phyloP scores from a whole-genome alignment of 176 grass and related monocot species.

The Oryza punctata region DNA sequence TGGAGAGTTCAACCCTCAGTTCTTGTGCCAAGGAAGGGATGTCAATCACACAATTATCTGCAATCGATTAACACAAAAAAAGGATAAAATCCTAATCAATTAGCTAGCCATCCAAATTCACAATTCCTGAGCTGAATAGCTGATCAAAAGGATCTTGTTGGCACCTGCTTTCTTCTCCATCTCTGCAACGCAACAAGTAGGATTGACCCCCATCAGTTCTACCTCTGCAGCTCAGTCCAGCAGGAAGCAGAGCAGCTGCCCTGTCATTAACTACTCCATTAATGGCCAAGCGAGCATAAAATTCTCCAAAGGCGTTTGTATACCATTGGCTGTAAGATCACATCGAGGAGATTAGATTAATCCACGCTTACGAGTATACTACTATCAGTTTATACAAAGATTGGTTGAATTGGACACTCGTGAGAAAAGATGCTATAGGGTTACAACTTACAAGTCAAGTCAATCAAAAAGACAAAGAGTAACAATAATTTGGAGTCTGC shows the following conservation, averaged over 20 bases:
- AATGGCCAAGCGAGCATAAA: not conserved
- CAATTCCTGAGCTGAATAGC: not conserved
- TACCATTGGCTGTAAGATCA: no score
- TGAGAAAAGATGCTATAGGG: no score
- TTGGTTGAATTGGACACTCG: rapidly evolving
- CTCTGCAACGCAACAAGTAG: no score
- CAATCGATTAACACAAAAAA: not conserved
- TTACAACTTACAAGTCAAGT: no score
- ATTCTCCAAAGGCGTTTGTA: not conserved
- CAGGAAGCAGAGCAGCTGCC: not conserved
- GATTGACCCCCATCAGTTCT: not conserved
- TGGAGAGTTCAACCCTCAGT: not conserved
- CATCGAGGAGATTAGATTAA: no score
- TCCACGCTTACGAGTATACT: no score
- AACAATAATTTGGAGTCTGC: no score
- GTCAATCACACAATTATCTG: not conserved
- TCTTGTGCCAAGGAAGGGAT: not conserved
- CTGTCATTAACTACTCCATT: not conserved
- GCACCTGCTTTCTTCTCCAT: not conserved
- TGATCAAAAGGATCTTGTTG: not conserved
- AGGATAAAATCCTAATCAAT: no score
- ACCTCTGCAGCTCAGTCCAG: not conserved
- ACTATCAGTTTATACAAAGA: no score
- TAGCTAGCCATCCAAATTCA: not conserved
- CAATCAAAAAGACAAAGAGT: no score